Conservation (phyloP, 306 rosid species). For the Fragaria ananassa region DNA sequence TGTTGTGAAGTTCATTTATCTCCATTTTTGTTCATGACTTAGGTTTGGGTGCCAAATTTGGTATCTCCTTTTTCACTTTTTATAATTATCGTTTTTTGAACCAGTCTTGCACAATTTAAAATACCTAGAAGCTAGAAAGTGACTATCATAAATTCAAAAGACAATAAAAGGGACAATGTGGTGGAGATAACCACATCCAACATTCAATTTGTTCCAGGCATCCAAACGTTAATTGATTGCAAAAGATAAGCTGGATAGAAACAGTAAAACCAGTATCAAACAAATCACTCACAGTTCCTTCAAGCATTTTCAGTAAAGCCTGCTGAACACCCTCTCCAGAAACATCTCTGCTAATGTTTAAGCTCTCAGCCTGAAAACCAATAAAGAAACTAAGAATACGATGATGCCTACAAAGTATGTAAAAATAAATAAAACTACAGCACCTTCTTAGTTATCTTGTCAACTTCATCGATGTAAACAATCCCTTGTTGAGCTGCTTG, state of each 20-base stretch:
- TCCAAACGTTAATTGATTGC: constrained; percentile 1
- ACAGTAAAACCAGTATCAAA: constrained; percentile 16
- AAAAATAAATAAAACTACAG: constrained; percentile 5
- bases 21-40: not conserved
- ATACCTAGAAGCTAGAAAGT: not conserved
- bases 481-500: constrained; percentile 99
- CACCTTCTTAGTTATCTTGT: constrained; percentile 99
- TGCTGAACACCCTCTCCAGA: constrained; percentile 99
- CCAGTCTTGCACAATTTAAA: constrained; percentile 1
- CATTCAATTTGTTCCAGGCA: not conserved
- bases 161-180: constrained; percentile 3
- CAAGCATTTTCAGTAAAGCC: constrained; percentile 94
- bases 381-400: not conserved
- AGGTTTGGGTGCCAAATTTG: not conserved
- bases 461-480: constrained; percentile 96
- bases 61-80: not conserved
- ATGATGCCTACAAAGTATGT: constrained; percentile 16
- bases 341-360: constrained; percentile 92
- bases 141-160: not conserved
- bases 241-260: not conserved
- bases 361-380: constrained; percentile 77
- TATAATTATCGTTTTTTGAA: not conserved
- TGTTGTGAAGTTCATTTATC: not conserved
- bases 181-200: not conserved
- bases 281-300: constrained; percentile 85